A percentile compares a stretch with the other conserved stretches of the same genome.
phyloP scores from a whole-genome alignment of 2,329 filamentous ascomycete species.

The Lachnellula arida region DNA sequence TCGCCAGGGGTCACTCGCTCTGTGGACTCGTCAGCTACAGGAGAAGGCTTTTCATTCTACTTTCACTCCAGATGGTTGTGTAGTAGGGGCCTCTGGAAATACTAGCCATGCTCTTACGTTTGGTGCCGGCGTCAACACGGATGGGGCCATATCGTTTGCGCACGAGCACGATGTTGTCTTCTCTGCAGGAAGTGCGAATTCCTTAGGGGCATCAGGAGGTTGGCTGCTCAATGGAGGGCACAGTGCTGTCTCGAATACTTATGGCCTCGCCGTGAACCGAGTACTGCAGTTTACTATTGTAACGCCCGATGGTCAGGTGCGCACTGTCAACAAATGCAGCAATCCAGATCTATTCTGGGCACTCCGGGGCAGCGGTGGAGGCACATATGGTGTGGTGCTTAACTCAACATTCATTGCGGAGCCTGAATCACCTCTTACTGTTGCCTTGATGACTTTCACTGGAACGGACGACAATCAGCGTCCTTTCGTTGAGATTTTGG shows the following conservation, averaged over 20 bases:
- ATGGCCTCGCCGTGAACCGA: slow-evolving; percentile 57
- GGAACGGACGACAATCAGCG: neutral
- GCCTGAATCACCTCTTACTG: neutral
- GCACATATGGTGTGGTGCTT: slow-evolving; percentile 46
- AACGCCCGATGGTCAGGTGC: slow-evolving; percentile 43
- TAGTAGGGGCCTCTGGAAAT: neutral
- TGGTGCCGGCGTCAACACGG: neutral
- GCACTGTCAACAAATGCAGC: slow-evolving; percentile 46
- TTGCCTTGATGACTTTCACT: neutral
- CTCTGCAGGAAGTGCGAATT: neutral
- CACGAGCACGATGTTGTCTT: neutral
- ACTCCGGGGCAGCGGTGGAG: slow-evolving; percentile 52
- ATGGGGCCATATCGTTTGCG: neutral
- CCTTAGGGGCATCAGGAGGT: slow-evolving; percentile 34
- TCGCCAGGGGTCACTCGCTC: neutral
- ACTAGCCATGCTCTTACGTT: neutral
- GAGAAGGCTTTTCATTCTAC: neutral
- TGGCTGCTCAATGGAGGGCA: slow-evolving; percentile 60
- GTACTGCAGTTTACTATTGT: slow-evolving; percentile 54
- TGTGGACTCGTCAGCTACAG: neutral
- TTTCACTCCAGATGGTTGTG: neutral
- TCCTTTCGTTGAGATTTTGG: neutral
- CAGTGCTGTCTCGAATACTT: slow-evolving; percentile 44
- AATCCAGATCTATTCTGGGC: slow-evolving; percentile 61
- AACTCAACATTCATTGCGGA: neutral